A percentile compares a stretch with the other conserved stretches of the same genome.
Conservation (phyloP, 73 alveolate genomes). For the Effrenium voratum region DNA sequence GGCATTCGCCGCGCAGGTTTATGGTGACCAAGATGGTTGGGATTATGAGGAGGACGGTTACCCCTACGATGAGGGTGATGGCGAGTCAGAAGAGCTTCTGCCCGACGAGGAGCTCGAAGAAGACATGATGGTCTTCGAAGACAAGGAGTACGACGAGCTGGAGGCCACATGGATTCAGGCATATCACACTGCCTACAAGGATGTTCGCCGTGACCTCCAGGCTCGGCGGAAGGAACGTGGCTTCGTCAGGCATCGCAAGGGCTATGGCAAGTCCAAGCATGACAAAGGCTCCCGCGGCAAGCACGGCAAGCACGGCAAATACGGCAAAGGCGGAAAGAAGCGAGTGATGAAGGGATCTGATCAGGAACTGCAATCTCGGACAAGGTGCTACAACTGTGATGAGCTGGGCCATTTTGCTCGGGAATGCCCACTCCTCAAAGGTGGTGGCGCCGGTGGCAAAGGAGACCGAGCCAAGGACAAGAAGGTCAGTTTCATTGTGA, state of each 20-base stretch:
- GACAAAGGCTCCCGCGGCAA: background rate
- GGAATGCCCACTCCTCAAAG: background rate
- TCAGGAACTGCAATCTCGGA: background rate
- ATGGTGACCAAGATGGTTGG: no score
- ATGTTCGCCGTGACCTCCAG: background rate
- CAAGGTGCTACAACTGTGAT: background rate
- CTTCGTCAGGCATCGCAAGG: background rate
- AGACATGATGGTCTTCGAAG: background rate
- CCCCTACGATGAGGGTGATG: background rate
- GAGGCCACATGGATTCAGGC: background rate
- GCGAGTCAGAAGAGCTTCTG: background rate
- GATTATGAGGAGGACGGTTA: background rate
- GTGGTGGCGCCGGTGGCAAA: background rate
- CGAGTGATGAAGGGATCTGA: background rate
- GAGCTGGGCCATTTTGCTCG: background rate
- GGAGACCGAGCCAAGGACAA: background rate
- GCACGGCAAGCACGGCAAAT: background rate
- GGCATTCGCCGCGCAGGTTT: no score
- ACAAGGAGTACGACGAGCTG: background rate
- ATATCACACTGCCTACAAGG: background rate
- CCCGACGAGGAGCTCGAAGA: background rate
- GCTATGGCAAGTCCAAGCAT: background rate
- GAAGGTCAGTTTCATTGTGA: background rate
- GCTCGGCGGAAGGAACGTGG: background rate
- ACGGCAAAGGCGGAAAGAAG: background rate